Evolutionary conservation across 1,284 basidiomycete genomes (phyloP), one percentile per base, ranked within the genome.

Genomic region (Sphagnurus paluster): DNA sequence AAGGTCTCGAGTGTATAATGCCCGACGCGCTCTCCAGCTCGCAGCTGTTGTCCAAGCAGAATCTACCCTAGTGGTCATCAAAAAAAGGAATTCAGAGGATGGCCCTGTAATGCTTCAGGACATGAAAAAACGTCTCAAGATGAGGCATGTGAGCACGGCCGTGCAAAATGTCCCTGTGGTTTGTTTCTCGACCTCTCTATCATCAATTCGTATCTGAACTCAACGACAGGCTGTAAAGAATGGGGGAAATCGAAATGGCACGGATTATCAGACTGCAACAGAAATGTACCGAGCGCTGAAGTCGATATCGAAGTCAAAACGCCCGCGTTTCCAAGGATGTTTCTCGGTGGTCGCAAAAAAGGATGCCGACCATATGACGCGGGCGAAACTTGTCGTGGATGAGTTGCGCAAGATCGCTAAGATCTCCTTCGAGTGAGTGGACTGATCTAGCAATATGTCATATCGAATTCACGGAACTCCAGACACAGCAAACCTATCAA

Each of bases 321-420:
- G 28, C 4, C 20, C 46, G 13, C n/a, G 29, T n/a, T 58, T 58
- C 33, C 34, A 37, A 5, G 55, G 53, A 1, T 48, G 39, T 20
- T 55, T 48, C 36, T 57, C 56, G 4, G 54, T 59, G 20, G 43
- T 59, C 10, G 44, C 56, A 4, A 35, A 50, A 6, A 7, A 46
- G 9, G 10, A 39, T 5, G 48, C 36, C 3, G 44, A 51, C 23
- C 35, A 57, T 19, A 35, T 26, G 3, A 29, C 16, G n/a, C 57
- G 57, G 2, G 47, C 42, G 21, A 37, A 30, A 39, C n/a, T 56
- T 11, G 54, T 57, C 11, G 39, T 42, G 1, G 32, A 50, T 14
- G 56, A 57, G 21, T 46, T 59, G 4, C 42, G 39, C 14, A 53
- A 47, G 13, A 47, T 56, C 35, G 54, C 48, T 16, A 48, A 49